Evolutionary conservation across 148 eudicot species (phyloP), one percentile per base, ranked within the genome.

Genomic region (Vaccinium corymbosum): DNA sequence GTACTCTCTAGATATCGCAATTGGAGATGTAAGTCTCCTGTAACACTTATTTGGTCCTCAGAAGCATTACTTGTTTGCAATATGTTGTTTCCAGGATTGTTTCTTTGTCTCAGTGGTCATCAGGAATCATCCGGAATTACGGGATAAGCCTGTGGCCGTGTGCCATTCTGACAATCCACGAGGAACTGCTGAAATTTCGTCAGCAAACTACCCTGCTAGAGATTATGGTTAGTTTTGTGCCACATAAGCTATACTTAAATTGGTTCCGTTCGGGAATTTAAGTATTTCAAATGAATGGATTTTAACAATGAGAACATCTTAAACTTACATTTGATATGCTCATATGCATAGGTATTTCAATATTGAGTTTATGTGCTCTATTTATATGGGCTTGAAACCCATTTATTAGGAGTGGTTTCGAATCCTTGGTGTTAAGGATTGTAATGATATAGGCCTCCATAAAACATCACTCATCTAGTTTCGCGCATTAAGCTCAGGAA

Each of bases 101-200:
- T 94, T 97, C 88, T 97, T 97, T 87, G 99, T 97, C 73, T 90
- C 99, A 27, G 99, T 94, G 70, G 93, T 94, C 82, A 89, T 93
- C 73, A 93, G 97, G 88, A 90, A 91, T 62, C 92, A 64, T 80
- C 93, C 94, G 68, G 99, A 93, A 66, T 86, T 94, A 83, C 83
- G 83, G 83, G 95, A 90, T 83, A 94, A 92, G 86, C 99, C 98
- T 86, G 97, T 94, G 83, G 99, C 97, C 85, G 95, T 97, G 82
- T 97, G 97, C 88, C 99, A 97, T 88, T 97, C 97, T 51, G 99
- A 94, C 88, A 97, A 88, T 90, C 90, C 95, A 13, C 97, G 94
- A 72, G 99, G 99, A 86, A 97, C 98, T 79, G 91, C 99, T 86
- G 98, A 97, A 89, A 94, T 97, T 85, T 97, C 98, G 49, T 97